phyloP scores from a whole-genome alignment of 2,329 filamentous ascomycete species.

The Sphaceloma murrayae region DNA sequence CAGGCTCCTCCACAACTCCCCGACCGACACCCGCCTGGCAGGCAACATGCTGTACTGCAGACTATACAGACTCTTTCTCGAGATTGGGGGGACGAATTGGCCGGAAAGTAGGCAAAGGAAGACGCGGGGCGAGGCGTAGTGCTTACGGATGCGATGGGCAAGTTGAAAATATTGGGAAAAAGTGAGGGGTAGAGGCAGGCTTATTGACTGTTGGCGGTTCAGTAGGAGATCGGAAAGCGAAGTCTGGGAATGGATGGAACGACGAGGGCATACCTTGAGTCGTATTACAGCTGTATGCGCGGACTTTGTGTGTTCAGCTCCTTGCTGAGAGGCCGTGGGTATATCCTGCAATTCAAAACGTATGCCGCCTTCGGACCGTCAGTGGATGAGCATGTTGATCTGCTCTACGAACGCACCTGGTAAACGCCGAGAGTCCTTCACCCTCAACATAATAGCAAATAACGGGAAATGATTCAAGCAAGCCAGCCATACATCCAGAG shows the following conservation, averaged over 20 bases:
- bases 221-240: too few relatives aligned
- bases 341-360: constrained; percentile 81
- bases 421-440: constrained; percentile 84
- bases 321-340: constrained; percentile 32
- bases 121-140: constrained; percentile 85
- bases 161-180: constrained; percentile 97
- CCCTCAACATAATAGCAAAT: constrained; percentile 88
- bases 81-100: constrained; percentile 88
- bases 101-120: constrained; percentile 81
- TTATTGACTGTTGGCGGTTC: constrained; percentile 57
- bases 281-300: constrained; percentile 72
- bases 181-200: constrained; percentile 83
- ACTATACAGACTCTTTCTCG: constrained; percentile 88
- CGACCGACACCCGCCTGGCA: constrained; percentile 64
- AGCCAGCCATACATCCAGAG: constrained; percentile 81
- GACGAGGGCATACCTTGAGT: constrained; percentile 70
- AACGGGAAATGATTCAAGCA: constrained; percentile 96
- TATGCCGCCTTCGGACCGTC: constrained; percentile 68
- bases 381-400: too few relatives aligned
- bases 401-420: too few relatives aligned
- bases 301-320: constrained; percentile 17
- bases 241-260: not conserved
- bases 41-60: constrained; percentile 98
- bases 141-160: constrained; percentile 80
- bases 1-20: constrained; percentile 93